Percentiles rank a stretch among this genome's conserved stretches.
Evolutionary conservation across 2,329 filamentous ascomycete species (phyloP).

Genomic region (Verticillium albo-atrum): DNA sequence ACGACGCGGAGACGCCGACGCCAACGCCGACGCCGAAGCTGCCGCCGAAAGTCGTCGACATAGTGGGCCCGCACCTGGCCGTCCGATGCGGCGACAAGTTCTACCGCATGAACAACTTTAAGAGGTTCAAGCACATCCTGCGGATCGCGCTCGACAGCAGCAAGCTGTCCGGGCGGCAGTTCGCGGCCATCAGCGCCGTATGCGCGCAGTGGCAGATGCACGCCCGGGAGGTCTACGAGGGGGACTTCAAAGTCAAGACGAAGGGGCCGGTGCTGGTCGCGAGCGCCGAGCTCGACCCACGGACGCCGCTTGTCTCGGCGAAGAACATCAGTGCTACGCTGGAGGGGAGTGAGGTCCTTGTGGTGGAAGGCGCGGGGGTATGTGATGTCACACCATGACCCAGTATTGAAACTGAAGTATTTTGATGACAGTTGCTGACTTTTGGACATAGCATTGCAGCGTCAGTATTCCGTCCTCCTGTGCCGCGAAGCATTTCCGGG

Average conservation of each 20-base stretch:
- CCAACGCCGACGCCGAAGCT: background rate
- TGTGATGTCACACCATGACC: background rate
- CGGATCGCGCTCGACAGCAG: conserved; percentile 18
- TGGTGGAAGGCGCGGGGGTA: background rate
- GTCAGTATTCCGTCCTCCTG: too few species aligned
- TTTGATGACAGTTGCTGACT: background rate
- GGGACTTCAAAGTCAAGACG: conserved; percentile 25
- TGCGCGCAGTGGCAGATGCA: conserved; percentile 34
- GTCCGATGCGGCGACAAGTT: conserved; percentile 31
- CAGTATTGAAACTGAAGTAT: too few species aligned
- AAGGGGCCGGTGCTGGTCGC: conserved; percentile 30
- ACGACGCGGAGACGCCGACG: background rate
- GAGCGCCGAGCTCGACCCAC: conserved; percentile 30
- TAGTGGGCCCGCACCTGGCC: conserved; percentile 6
- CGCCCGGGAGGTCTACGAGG: conserved; percentile 29
- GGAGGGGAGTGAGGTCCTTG: conserved; percentile 25
- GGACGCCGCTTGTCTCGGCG: conserved; percentile 33
- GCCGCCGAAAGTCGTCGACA: background rate
- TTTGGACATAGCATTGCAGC: too few species aligned
- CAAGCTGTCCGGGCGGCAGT: conserved; percentile 19
- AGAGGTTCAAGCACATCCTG: conserved; percentile 19
- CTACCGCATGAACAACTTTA: conserved; percentile 17
- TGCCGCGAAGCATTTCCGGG: too few species aligned
- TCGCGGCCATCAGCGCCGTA: conserved; percentile 8
- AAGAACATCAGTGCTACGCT: conserved; percentile 29